Conservation (phyloP, 192 early-diverging fungal genomes). For the Umbelopsis sp. region DNA sequence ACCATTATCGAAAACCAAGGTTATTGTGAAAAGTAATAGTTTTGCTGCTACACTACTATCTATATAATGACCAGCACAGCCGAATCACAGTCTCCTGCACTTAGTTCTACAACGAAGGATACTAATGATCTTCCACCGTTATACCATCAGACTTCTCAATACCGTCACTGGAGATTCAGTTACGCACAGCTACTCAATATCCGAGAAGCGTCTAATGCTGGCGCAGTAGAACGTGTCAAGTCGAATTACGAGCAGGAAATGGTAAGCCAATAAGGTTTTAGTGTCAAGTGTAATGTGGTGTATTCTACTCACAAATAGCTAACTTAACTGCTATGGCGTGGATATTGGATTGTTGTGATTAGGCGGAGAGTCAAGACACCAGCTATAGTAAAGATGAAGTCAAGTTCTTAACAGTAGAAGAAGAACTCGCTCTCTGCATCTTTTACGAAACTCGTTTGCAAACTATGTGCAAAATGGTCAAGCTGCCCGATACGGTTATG, state of each 20-base stretch:
- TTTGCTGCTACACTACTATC: too few relatives aligned
- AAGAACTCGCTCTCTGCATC: constrained; percentile 54
- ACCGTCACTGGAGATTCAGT: constrained; percentile 73
- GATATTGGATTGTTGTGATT: neutral
- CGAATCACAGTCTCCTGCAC: neutral
- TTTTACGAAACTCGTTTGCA: constrained; percentile 59
- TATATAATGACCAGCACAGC: neutral
- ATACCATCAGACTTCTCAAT: constrained; percentile 75
- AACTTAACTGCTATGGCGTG: neutral
- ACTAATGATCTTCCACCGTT: constrained; percentile 29
- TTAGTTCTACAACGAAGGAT: neutral
- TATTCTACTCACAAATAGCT: neutral
- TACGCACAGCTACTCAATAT: constrained; percentile 55
- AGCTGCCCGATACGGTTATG: constrained; percentile 50
- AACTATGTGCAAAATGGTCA: constrained; percentile 44
- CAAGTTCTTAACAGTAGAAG: constrained; percentile 51
- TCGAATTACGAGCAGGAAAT: constrained; percentile 59
- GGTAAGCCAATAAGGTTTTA: constrained; percentile 24
- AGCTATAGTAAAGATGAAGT: constrained; percentile 27
- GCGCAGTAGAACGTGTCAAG: constrained; percentile 60
- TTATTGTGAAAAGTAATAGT: too few relatives aligned
- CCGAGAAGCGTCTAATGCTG: constrained; percentile 58
- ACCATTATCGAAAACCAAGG: too few relatives aligned
- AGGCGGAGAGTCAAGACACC: constrained; percentile 4
- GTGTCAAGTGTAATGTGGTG: neutral